A percentile compares a stretch with the other conserved stretches of the same genome.
Conservation (phyloP, 2,329 filamentous ascomycete genomes). For the Dryadomyces quercivorus region DNA sequence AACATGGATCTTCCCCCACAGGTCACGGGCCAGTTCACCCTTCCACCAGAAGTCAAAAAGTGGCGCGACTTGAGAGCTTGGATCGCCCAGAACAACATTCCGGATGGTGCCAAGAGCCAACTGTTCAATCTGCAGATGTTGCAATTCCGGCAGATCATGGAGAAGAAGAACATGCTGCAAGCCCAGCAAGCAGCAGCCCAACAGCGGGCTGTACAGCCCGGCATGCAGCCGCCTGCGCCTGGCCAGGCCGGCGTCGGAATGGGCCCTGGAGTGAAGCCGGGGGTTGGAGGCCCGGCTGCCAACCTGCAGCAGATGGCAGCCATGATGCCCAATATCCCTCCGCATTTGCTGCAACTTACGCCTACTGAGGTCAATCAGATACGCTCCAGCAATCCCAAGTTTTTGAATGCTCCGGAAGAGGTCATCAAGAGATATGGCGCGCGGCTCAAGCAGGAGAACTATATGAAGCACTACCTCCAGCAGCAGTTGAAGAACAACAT, state of each 20-base stretch:
- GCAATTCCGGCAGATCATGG: constrained; percentile 23
- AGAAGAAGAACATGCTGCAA: constrained; percentile 8
- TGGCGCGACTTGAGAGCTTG: constrained; percentile 35
- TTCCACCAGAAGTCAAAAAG: constrained; percentile 33
- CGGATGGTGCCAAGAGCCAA: constrained; percentile 19
- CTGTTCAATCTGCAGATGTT: constrained; percentile 23
- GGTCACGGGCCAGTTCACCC: constrained; percentile 18
- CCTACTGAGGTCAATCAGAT: constrained; percentile 8
- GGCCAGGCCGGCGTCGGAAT: not conserved
- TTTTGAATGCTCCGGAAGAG: constrained; percentile 9
- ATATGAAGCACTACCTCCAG: constrained; percentile 9
- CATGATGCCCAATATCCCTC: constrained; percentile 7
- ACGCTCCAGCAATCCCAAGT: constrained; percentile 7
- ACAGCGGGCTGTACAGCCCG: constrained; percentile 6
- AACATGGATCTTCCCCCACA: constrained; percentile 31
- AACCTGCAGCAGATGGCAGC: constrained; percentile 4
- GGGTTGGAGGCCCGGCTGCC: not conserved
- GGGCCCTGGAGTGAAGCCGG: not conserved
- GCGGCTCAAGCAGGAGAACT: constrained; percentile 7
- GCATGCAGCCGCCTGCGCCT: constrained; percentile 5
- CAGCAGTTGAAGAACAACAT: constrained; percentile 5
- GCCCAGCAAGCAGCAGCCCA: constrained; percentile 5
- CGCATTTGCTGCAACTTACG: constrained; percentile 7
- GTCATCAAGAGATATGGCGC: constrained; percentile 3
- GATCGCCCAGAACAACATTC: constrained; percentile 24